Base-by-base conservation (phyloP, 2,329 filamentous ascomycete species). In the Penicillium sp. region DNA sequence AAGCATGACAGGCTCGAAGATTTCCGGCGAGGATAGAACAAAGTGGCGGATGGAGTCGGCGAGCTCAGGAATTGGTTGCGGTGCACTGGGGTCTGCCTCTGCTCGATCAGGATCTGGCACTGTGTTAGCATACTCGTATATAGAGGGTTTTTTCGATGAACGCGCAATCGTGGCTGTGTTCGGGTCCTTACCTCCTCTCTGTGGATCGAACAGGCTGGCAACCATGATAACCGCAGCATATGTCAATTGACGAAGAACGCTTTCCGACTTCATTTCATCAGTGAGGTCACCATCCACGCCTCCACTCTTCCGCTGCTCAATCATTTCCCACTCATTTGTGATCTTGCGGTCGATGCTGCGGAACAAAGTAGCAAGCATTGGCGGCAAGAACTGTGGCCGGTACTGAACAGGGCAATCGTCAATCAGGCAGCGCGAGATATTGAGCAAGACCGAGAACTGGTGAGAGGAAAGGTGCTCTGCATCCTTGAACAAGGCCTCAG, bases 181-280 rank as follows among this genome's bases (percentile, higher is more conserved):
- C 52, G 22, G 22, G n/a, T 37, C 68, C 71, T 81, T 88, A 86
- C 88, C 74, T 77, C 82, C 78, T 82, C 81, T 79, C 59, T 82
- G 81, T 14, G 92, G 90, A 73, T 96, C 93, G 22, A 99, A 82
- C 68, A 98, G 88, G 66, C 92, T 90, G 7, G 92, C 91, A 63
- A 97, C 90, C 84, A 98, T 92, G 68, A 95, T 88, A 34, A 97
- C 92, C 1, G 93, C 91, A 3, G 92, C 92, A 75, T 96, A 95
- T 0, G 94, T 97, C 52, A 98, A 84, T 73, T 97, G 92, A 20
- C 95, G 87, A 48, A 99, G 80, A 34, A 99, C 96, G 71, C 94
- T 98, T 75, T 99, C 95, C 6, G 91, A 89, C 77, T 97, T 96
- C 95, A 99, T 99, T 78, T 99, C 95, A 67, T 97, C 92, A 1